Conservation (phyloP, 1,284 basidiomycete genomes). For the Apiotrichum siamense region DNA sequence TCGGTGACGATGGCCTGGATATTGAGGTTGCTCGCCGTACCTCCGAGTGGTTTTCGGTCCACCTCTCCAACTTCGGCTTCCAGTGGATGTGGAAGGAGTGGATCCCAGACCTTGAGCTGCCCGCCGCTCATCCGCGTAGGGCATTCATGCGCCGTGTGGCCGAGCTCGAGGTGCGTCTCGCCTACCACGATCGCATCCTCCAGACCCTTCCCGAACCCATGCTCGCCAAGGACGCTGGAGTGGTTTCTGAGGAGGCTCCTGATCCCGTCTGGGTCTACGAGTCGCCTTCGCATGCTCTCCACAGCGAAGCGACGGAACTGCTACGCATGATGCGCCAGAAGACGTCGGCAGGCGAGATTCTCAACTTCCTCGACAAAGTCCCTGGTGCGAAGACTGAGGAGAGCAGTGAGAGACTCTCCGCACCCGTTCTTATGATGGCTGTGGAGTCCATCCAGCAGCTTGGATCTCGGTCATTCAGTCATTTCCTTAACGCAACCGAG, state of each 20-base stretch:
- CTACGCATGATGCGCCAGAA: slow-evolving; percentile 72
- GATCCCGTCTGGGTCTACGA: slow-evolving; percentile 81
- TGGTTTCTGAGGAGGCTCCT: slow-evolving; percentile 69
- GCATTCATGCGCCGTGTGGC: slow-evolving; percentile 81
- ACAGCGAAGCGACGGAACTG: slow-evolving; percentile 72
- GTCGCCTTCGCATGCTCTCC: slow-evolving; percentile 65
- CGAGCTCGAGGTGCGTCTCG: slow-evolving; percentile 83
- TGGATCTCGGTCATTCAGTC: slow-evolving; percentile 92
- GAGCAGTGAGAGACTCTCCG: slow-evolving; percentile 55
- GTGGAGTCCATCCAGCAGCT: slow-evolving; percentile 84
- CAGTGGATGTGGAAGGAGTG: slow-evolving; percentile 99
- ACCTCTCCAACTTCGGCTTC: slow-evolving; percentile 97
- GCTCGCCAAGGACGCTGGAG: slow-evolving; percentile 51
- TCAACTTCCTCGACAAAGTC: slow-evolving; percentile 66
- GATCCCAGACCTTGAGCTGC: slow-evolving; percentile 74
- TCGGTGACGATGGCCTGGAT: slow-evolving; percentile 71
- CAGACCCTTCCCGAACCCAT: slow-evolving; percentile 81
- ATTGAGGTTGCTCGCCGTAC: slow-evolving; percentile 74
- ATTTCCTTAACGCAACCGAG: slow-evolving; percentile 96
- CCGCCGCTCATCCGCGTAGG: slow-evolving; percentile 72
- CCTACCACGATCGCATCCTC: slow-evolving; percentile 88
- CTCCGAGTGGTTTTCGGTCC: slow-evolving; percentile 90
- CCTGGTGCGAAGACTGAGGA: slow-evolving; percentile 34
- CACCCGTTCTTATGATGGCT: slow-evolving; percentile 68
- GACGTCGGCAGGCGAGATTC: slow-evolving; percentile 63